A percentile compares a stretch with the other conserved stretches of the same genome.
These are phyloP conservation scores for Yueomyces sinensis DNA, from an alignment of 805 yeast genomes.

Conservation along the genomic window DNA sequence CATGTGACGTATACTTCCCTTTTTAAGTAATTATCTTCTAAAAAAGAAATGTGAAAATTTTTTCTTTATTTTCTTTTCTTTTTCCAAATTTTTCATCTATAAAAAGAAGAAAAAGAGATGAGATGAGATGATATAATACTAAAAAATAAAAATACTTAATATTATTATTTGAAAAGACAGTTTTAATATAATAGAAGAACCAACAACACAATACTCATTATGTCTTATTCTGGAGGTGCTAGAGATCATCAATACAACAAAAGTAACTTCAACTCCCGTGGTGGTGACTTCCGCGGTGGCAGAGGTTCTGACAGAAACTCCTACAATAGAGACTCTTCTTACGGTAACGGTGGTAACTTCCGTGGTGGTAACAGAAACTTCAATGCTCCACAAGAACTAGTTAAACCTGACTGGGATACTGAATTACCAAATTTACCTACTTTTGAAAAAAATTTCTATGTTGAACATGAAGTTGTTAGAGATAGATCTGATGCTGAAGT, in stretches of 20 bases:
- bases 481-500: conserved; percentile 66
- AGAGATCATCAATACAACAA: conserved; percentile 27
- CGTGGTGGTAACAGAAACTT: conserved; percentile 7
- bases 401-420: conserved; percentile 69
- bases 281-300: conserved; percentile 29
- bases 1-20: too few species aligned
- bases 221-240: conserved; percentile 22
- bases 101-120: too few species aligned
- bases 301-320: conserved; percentile 26
- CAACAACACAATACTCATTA: too few species aligned
- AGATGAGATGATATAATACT: too few species aligned
- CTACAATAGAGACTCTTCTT: conserved; percentile 21
- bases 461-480: conserved; percentile 69
- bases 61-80: too few species aligned
- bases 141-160: too few species aligned
- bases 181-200: too few species aligned
- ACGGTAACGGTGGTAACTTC: conserved; percentile 23
- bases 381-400: conserved; percentile 24
- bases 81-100: too few species aligned
- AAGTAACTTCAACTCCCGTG: conserved; percentile 27
- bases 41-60: too few species aligned
- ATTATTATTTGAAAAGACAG: too few species aligned
- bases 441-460: conserved; percentile 91
- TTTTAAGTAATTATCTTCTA: too few species aligned
- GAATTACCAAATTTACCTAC: conserved; percentile 51